Evolutionary conservation across 306 rosid genomes (phyloP).

Genomic region (Psophocarpus tetragonolobus): DNA sequence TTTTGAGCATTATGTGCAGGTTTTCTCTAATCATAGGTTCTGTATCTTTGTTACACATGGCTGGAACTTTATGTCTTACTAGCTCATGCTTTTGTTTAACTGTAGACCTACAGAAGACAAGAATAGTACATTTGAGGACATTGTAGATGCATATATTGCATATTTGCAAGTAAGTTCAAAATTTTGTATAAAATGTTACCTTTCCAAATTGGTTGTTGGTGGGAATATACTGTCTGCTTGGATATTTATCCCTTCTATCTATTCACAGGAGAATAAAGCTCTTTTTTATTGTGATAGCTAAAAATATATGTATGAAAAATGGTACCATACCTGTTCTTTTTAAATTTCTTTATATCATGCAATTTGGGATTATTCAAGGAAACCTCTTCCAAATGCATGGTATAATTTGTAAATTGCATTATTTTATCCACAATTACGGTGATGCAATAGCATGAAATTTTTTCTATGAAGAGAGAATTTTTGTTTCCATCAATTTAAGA

Average conservation of each 20-base stretch:
- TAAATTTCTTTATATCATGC: not conserved
- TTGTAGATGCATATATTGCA: slow-evolving; percentile 88
- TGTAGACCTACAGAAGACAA: slow-evolving; percentile 58
- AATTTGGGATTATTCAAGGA: not conserved
- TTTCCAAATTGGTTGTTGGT: not conserved
- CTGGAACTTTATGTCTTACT: slow-evolving; percentile 4
- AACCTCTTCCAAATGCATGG: not conserved
- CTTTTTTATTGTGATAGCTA: not conserved
- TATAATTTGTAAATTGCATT: not conserved
- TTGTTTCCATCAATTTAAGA: not conserved
- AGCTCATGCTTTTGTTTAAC: slow-evolving; percentile 31
- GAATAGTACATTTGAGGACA: slow-evolving; percentile 70
- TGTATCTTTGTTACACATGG: not conserved
- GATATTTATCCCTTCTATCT: not conserved
- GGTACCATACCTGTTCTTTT: not conserved
- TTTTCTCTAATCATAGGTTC: not conserved
- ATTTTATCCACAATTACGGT: not conserved
- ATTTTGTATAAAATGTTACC: slow-evolving; percentile 8
- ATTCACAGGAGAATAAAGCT: not conserved
- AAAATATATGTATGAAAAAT: not conserved
- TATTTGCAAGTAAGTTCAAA: slow-evolving; percentile 83
- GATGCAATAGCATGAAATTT: not conserved
- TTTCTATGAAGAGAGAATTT: not conserved
- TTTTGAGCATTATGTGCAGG: not conserved
- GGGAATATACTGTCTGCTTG: not conserved